Percentiles rank a stretch among this genome's conserved stretches.
Evolutionary conservation across 2,329 filamentous ascomycete genomes (phyloP).

Genomic region (Tolypocladium tropicale): DNA sequence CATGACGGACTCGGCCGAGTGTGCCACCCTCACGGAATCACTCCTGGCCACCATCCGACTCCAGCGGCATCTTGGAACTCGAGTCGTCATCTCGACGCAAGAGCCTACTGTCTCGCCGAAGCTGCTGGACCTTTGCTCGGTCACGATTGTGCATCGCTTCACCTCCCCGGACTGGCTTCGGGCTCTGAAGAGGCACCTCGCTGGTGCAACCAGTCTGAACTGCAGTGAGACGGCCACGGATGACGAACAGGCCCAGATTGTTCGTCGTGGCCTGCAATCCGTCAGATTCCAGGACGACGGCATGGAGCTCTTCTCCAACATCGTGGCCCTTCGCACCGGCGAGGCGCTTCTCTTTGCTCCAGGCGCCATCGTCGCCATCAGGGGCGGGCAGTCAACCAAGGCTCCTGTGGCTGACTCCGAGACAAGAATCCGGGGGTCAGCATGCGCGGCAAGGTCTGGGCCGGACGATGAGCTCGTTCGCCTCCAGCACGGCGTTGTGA

Average conservation of each 20-base stretch:
- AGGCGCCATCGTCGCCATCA: constrained; percentile 23
- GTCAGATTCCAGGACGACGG: not conserved
- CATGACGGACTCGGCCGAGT: constrained; percentile 46
- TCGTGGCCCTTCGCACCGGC: constrained; percentile 31
- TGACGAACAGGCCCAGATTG: not conserved
- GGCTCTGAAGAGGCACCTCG: constrained; percentile 33
- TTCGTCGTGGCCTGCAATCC: not conserved
- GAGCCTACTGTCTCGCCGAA: constrained; percentile 62
- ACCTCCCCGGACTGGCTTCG: constrained; percentile 53
- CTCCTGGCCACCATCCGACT: constrained; percentile 55
- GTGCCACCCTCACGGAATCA: constrained; percentile 46
- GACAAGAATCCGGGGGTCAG: not conserved
- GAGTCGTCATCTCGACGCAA: constrained; percentile 65
- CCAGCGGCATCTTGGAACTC: constrained; percentile 58
- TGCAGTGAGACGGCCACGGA: not conserved
- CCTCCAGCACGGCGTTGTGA: constrained; percentile 27
- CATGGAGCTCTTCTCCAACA: constrained; percentile 27
- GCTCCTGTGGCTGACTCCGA: not conserved
- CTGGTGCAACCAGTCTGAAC: constrained; percentile 12
- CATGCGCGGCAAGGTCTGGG: not conserved
- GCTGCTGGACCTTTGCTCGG: constrained; percentile 59
- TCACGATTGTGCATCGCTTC: constrained; percentile 67
- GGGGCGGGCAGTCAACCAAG: no score
- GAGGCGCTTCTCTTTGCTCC: constrained; percentile 38
- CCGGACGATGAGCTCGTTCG: not conserved